Conservation (phyloP, 2,329 filamentous ascomycete genomes). For the Ophiostoma tasmaniense region DNA sequence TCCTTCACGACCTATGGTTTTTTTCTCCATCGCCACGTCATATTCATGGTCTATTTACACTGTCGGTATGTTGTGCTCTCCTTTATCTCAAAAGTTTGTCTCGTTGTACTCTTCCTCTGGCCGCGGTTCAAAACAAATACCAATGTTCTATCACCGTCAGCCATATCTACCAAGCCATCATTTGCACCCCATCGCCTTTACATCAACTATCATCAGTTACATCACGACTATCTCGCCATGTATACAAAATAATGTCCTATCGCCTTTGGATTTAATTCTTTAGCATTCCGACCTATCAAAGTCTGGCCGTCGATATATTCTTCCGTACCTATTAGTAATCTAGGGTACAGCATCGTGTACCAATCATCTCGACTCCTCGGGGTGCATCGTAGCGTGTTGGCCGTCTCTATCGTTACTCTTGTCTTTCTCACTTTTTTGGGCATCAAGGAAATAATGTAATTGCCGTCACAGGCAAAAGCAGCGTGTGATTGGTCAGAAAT, state of each 20-base stretch:
- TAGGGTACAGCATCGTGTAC: background rate
- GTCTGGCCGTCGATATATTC: background rate
- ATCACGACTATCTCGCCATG: background rate
- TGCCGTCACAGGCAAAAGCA: background rate
- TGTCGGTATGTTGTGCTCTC: background rate
- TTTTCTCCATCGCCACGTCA: too few relatives aligned
- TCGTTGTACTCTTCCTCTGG: background rate
- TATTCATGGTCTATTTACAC: too few relatives aligned
- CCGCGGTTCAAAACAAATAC: background rate
- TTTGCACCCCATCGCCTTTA: background rate
- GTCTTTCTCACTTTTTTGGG: background rate
- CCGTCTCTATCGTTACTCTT: background rate
- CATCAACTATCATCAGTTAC: background rate
- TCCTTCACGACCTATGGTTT: too few relatives aligned
- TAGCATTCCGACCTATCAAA: background rate
- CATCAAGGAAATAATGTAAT: background rate
- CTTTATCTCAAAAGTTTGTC: background rate
- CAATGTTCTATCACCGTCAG: background rate
- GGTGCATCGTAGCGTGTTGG: background rate
- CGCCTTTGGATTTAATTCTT: background rate
- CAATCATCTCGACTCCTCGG: background rate
- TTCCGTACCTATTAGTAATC: background rate
- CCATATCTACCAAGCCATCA: background rate
- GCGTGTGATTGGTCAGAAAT: background rate
- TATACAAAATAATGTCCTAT: background rate